Evolutionary conservation across 148 eudicot genomes (phyloP).

Genomic region (Vaccinium macrocarpon): DNA sequence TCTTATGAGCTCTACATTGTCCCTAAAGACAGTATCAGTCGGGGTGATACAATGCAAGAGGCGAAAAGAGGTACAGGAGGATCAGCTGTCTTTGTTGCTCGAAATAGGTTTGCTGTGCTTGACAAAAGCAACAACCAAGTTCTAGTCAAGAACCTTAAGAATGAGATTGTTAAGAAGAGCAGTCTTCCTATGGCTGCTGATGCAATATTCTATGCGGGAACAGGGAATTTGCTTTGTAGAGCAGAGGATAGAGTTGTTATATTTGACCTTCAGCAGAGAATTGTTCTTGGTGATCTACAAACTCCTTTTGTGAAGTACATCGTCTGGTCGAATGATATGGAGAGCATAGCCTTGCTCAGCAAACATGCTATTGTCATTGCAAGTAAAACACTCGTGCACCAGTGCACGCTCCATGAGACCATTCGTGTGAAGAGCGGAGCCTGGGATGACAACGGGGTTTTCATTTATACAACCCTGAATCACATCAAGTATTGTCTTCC

Average conservation of each 20-base stretch:
- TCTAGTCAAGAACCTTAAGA: constrained; percentile 76
- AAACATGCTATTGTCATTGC: constrained; percentile 88
- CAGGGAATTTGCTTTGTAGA: constrained; percentile 86
- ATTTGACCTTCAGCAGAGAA: constrained; percentile 92
- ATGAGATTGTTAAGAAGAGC: constrained; percentile 78
- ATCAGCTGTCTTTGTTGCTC: constrained; percentile 83
- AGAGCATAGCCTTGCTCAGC: constrained; percentile 83
- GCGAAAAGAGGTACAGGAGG: constrained; percentile 78
- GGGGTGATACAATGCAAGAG: constrained; percentile 75
- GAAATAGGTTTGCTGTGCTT: constrained; percentile 91
- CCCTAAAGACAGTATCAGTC: constrained; percentile 76
- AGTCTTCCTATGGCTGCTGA: constrained; percentile 71
- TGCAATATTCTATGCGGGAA: constrained; percentile 88
- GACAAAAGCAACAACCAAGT: constrained; percentile 87
- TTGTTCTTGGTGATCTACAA: constrained; percentile 79
- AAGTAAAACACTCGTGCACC: constrained; percentile 81
- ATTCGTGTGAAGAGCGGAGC: constrained; percentile 97
- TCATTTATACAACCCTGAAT: constrained; percentile 82
- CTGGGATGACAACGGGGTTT: constrained; percentile 95
- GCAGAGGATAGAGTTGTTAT: constrained; percentile 86
- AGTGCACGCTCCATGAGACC: constrained; percentile 96
- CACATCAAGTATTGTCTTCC: constrained; percentile 94
- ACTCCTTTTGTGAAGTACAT: constrained; percentile 79
- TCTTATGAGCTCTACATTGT: constrained; percentile 82
- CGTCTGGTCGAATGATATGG: constrained; percentile 97